Evolutionary conservation across 768 basidiomycete species (phyloP).

Genomic region (Kwoniella heveanensis): DNA sequence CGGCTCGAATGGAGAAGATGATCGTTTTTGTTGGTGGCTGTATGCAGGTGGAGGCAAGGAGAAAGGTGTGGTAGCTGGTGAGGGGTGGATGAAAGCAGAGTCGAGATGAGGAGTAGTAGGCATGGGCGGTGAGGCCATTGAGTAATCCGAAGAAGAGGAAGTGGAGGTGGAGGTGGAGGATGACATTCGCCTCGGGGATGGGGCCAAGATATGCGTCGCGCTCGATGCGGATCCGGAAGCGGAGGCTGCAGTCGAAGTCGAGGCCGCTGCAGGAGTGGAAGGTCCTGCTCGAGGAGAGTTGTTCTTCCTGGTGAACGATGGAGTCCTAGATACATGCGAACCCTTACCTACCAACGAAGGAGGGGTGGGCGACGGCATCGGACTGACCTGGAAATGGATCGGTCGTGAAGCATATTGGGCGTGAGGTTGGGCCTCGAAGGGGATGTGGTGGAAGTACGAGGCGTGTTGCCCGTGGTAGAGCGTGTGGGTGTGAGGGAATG

Average conservation of each 20-base stretch:
- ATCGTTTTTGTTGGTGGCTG: background rate
- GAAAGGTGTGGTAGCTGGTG: conserved; percentile 15
- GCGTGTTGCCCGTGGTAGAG: conserved; percentile 8
- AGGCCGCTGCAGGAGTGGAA: conserved; percentile 5
- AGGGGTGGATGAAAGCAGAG: conserved; percentile 3
- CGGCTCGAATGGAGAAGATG: background rate
- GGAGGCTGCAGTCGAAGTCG: conserved; percentile 6
- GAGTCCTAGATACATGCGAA: conserved; percentile 4
- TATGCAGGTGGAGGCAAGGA: conserved; percentile 14
- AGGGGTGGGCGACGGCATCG: conserved; percentile 32
- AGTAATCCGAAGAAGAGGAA: conserved; percentile 5
- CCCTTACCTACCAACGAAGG: conserved; percentile 35
- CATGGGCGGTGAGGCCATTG: conserved; percentile 20
- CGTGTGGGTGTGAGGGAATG: conserved; percentile 33
- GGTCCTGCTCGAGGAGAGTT: conserved; percentile 12
- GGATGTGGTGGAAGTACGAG: conserved; percentile 15
- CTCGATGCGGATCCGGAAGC: conserved; percentile 1
- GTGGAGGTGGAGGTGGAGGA: conserved; percentile 3
- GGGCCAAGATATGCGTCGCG: conserved; percentile 1
- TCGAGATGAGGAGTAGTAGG: conserved; percentile 14
- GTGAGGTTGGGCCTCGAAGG: conserved; percentile 16
- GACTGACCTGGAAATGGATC: conserved; percentile 35
- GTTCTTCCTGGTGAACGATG: background rate
- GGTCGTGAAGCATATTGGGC: conserved; percentile 23
- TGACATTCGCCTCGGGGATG: conserved; percentile 9